Base-by-base conservation (phyloP, 2,329 filamentous ascomycete genomes). In the Sarocladium brachiariae region DNA sequence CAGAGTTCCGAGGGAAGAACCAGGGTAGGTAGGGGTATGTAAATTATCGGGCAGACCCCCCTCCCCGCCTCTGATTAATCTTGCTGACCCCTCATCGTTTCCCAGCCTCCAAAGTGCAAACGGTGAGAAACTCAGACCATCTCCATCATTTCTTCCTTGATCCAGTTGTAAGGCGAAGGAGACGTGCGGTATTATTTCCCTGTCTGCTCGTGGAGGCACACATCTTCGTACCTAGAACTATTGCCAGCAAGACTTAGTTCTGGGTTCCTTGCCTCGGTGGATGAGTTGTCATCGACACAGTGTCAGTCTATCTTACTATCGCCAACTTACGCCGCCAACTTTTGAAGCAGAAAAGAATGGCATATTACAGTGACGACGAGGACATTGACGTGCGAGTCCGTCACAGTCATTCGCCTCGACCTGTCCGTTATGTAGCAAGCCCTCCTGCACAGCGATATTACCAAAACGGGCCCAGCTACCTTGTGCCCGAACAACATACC, bases 381-480 rank as follows among this genome's bases (percentile, higher is more conserved):
- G 78, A 82, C 43, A 58, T 79, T 48, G 73, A 81, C 57, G 70
- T 81, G 56, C 75, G 66, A 39, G 62, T 78, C 53, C 68, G 67
- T 49, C 70, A 69, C 23, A 65, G 62, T 3, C 67, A 64, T n/a
- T 69, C 70, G 23, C 66, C 69, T 3, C 63, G 59, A 11, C 63
- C 70, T 41, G 65, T 72, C 9, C 69, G 74, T 52, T 78, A 76
- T 57, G 72, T 78, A 30, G 66, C 71, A 30, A 63, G 66, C 33
- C 67, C 66, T 1, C 62, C 64, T 10, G 68, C 65, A 31, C 65
- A 66, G 18, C 67, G 66, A 34, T 70, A 67, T 54, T 73, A 73
- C 53, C 73, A 72, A 49, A 59, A 68, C 10, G 67, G 66, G 10
- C 71, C 69, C 25, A 64, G 67, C 51, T 70, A 67, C 55, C 68